Percentiles rank a stretch among this genome's conserved stretches.
Conservation (phyloP, 371 early-diverging fungal species). For the Circinella minor region DNA sequence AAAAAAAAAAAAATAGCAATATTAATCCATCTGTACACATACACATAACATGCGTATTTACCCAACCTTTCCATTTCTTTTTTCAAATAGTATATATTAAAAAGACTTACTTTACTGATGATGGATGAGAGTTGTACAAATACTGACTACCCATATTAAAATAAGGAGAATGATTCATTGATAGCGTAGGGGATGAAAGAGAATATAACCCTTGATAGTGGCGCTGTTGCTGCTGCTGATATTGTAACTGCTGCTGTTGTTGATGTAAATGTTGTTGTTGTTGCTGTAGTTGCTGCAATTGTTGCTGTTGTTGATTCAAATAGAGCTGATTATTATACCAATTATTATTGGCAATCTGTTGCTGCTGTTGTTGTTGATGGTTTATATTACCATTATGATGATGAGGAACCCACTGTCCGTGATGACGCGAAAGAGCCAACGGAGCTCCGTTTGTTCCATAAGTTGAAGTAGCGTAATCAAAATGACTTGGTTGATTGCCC, state of each 20-base stretch:
- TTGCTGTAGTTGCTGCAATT: background rate
- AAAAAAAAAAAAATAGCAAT: background rate
- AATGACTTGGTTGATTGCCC: constrained; percentile 7
- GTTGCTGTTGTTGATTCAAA: background rate
- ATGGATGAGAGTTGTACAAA: background rate
- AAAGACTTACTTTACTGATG: background rate
- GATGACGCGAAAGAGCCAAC: constrained; percentile 2
- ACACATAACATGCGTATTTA: too few relatives aligned
- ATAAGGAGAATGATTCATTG: background rate
- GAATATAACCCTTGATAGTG: background rate
- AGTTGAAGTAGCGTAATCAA: constrained; percentile 3
- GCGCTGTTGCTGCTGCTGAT: background rate
- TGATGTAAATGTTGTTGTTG: background rate
- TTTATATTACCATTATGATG: background rate
- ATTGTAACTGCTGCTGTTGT: background rate
- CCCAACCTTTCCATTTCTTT: too few relatives aligned
- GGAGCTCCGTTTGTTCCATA: constrained; percentile 7
- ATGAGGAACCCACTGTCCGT: background rate
- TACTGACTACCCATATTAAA: background rate
- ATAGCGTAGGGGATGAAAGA: background rate
- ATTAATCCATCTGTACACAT: too few relatives aligned
- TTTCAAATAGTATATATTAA: too few relatives aligned
- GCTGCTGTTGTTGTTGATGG: background rate
- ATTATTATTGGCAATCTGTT: background rate
- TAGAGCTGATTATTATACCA: constrained; percentile 2